A percentile compares a stretch with the other conserved stretches of the same genome.
Conservation (phyloP, 139 green algal genomes). For the Spirogloea muscicola region DNA sequence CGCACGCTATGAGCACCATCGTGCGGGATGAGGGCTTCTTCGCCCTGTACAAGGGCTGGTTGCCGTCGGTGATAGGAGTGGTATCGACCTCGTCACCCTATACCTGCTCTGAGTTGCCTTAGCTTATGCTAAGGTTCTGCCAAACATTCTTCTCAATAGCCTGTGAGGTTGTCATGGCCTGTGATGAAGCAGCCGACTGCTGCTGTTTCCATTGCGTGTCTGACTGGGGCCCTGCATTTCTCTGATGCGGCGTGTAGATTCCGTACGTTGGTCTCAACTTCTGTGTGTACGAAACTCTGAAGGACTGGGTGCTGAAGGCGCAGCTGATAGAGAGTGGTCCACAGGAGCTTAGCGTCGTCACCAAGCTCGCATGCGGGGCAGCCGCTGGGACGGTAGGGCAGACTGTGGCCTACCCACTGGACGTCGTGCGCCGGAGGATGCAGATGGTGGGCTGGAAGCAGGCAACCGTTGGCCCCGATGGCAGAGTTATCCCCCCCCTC, state of each 20-base stretch:
- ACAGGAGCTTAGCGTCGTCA: constrained; percentile 72
- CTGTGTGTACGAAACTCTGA: constrained; percentile 94
- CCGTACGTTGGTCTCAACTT: constrained; percentile 99
- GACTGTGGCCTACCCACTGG: constrained; percentile 96
- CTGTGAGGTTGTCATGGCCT: too few species aligned
- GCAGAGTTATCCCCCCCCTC: constrained; percentile 1
- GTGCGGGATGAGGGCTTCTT: constrained; percentile 78
- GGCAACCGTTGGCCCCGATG: constrained; percentile 63
- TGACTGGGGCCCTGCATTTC: neutral
- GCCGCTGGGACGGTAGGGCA: constrained; percentile 88
- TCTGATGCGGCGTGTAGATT: constrained; percentile 48
- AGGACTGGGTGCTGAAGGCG: constrained; percentile 56
- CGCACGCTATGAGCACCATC: constrained; percentile 77
- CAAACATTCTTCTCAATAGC: too few species aligned
- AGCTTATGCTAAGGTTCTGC: constrained; percentile 11
- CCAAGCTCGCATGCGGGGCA: constrained; percentile 81
- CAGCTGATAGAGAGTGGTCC: neutral
- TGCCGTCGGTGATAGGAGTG: constrained; percentile 94
- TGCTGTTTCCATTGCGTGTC: neutral
- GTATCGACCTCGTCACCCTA: constrained; percentile 11
- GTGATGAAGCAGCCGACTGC: neutral
- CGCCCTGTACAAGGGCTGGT: constrained; percentile 93
- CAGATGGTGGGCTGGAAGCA: constrained; percentile 69
- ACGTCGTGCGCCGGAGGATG: constrained; percentile 86
- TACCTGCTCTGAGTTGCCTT: neutral